Percentiles rank a stretch among this genome's conserved stretches.
phyloP scores from a whole-genome alignment of 2,329 filamentous ascomycete species.

The Endoconidiophora laricicola region DNA sequence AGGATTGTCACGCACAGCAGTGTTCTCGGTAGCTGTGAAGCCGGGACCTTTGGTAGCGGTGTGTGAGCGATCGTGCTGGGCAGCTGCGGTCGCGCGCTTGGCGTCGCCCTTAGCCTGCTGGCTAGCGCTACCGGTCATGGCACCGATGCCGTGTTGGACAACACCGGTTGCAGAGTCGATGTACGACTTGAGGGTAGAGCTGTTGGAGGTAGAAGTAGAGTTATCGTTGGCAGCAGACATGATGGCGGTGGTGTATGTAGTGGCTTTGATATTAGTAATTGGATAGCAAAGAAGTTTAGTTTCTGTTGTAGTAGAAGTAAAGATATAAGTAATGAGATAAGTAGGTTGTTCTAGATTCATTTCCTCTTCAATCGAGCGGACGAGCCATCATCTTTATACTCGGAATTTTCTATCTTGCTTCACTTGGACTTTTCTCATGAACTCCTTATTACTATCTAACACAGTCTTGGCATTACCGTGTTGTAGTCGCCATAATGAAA shows the following conservation, averaged over 20 bases:
- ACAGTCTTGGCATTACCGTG: too few relatives aligned
- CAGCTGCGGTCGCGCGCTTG: conserved; percentile 47
- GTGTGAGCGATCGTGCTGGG: conserved; percentile 59
- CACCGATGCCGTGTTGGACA: conserved; percentile 55
- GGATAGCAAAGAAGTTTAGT: neutral
- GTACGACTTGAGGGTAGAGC: conserved; percentile 64
- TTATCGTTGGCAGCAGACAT: neutral
- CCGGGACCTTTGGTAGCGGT: conserved; percentile 56
- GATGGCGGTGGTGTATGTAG: neutral
- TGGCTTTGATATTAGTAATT: conserved; percentile 4
- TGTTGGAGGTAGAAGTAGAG: conserved; percentile 13
- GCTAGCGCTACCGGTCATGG: conserved; percentile 52
- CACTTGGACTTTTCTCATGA: too few relatives aligned
- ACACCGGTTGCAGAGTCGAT: conserved; percentile 56
- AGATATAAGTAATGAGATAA: too few relatives aligned
- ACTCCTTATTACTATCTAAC: too few relatives aligned
- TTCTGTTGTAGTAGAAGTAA: neutral
- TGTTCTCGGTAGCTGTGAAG: conserved; percentile 48
- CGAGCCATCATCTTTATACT: too few relatives aligned
- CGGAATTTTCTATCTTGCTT: too few relatives aligned
- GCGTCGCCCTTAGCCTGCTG: conserved; percentile 50
- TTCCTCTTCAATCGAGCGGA: too few relatives aligned
- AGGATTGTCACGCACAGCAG: conserved; percentile 52
- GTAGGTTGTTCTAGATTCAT: too few relatives aligned
- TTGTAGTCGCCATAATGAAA: too few relatives aligned